Conservation (phyloP, 441 rosid species). For the Eutrema salsugineum region DNA sequence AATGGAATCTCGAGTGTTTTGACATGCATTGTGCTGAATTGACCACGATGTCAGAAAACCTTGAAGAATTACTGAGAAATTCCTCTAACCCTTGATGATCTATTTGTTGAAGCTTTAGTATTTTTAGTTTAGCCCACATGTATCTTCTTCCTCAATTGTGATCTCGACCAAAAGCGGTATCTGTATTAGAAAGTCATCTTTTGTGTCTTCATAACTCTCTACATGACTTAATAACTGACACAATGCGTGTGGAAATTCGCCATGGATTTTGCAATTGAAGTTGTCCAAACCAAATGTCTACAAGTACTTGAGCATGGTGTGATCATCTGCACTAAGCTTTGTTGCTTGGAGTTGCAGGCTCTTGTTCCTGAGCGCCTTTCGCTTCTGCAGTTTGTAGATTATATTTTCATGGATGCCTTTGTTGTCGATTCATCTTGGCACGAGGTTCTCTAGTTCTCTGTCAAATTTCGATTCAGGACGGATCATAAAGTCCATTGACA, state of each 20-base stretch:
- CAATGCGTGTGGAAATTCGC: neutral
- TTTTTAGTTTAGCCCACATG: neutral
- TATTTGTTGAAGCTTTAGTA: neutral
- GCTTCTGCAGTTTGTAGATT: constrained; percentile 58
- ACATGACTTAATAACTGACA: neutral
- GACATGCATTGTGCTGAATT: neutral
- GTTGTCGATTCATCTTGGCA: constrained; percentile 27
- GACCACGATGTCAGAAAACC: neutral
- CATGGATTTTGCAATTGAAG: neutral
- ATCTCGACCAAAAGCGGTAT: too few relatives aligned
- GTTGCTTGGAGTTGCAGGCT: constrained; percentile 68
- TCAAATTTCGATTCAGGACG: constrained; percentile 77
- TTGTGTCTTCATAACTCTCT: neutral
- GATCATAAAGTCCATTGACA: constrained; percentile 68
- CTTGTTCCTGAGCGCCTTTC: constrained; percentile 62
- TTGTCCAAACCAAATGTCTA: neutral
- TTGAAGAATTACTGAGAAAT: neutral
- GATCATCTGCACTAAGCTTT: constrained; percentile 66
- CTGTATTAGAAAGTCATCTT: too few relatives aligned
- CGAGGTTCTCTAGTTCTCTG: constrained; percentile 53
- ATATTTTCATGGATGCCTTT: constrained; percentile 1
- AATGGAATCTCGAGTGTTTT: neutral
- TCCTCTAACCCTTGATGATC: neutral
- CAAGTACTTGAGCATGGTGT: constrained; percentile 17
- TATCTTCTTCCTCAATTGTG: neutral